Evolutionary conservation across 140 eudicot species (phyloP).

Genomic region (Anethum foeniculum): DNA sequence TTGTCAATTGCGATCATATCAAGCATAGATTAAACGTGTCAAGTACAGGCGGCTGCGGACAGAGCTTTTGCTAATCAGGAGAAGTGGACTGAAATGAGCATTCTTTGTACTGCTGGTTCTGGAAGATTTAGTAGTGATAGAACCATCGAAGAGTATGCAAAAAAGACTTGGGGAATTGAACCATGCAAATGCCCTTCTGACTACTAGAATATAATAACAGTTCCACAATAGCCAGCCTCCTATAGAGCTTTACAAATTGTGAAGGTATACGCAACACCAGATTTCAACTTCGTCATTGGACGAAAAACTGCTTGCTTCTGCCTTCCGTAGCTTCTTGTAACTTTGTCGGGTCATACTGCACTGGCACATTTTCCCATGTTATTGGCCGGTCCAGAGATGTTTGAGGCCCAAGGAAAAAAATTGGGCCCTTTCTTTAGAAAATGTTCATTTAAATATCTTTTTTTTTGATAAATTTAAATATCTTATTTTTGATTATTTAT

Average conservation of each 20-base stretch:
- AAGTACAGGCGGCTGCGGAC: constrained; percentile 47
- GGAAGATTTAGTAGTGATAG: constrained; percentile 59
- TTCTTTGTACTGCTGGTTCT: constrained; percentile 47
- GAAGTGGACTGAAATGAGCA: constrained; percentile 51
- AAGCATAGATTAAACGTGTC: constrained; percentile 7
- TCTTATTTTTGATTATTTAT: too few species aligned
- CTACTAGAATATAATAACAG: constrained; percentile 5
- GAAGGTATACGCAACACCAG: background rate
- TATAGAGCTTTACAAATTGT: background rate
- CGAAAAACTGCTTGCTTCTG: background rate
- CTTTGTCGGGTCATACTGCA: background rate
- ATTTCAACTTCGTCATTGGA: background rate
- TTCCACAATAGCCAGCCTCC: background rate
- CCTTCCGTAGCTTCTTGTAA: background rate
- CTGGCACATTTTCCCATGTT: background rate
- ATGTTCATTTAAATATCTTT: too few species aligned
- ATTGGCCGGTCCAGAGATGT: too few species aligned
- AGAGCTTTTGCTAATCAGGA: constrained; percentile 41
- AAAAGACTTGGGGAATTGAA: constrained; percentile 46
- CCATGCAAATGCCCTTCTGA: constrained; percentile 53
- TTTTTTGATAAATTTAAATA: too few species aligned
- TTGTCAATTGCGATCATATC: background rate
- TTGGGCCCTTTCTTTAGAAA: too few species aligned
- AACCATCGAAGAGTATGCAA: constrained; percentile 51
- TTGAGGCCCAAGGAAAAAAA: too few species aligned